A percentile compares a stretch with the other conserved stretches of the same genome.
phyloP scores from a whole-genome alignment of 495 filamentous ascomycete genomes.

The Bacidia gigantensis region DNA sequence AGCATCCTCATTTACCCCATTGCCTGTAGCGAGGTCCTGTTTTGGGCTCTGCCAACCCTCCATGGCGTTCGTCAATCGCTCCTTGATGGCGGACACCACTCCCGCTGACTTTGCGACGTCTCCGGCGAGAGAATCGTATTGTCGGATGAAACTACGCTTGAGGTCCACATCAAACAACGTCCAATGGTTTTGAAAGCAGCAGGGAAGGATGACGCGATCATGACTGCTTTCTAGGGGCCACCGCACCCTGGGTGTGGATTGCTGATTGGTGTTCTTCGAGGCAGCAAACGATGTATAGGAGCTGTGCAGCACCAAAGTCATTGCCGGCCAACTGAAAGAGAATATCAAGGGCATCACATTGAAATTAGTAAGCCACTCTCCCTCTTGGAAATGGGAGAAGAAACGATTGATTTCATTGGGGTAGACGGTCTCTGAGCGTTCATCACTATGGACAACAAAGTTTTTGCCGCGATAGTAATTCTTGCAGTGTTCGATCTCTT shows the following conservation, averaged over 20 bases:
- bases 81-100: background rate
- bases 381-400: conserved; percentile 2
- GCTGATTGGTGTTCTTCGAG: background rate
- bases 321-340: conserved; percentile 3
- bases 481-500: background rate
- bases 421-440: conserved; percentile 8
- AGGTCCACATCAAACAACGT: conserved; percentile 6
- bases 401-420: background rate
- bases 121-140: conserved; percentile 1
- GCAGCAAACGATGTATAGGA: conserved; percentile 2
- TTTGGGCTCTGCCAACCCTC: background rate
- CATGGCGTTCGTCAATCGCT: background rate
- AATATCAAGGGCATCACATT: conserved; percentile 6
- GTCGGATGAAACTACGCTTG: conserved; percentile 5
- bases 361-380: background rate
- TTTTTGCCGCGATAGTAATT: background rate
- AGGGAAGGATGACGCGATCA: conserved; percentile 5
- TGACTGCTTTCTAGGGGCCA: background rate
- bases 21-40: background rate
- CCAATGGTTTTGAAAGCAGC: conserved; percentile 4
- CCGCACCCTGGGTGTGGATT: background rate
- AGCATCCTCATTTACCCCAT: background rate
- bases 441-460: conserved; percentile 17
- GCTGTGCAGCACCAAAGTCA: conserved; percentile 4
- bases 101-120: background rate